These are phyloP conservation scores for Aschersonia sp. DNA, from an alignment of 2,329 filamentous ascomycete genomes.

Conservation along the genomic window DNA sequence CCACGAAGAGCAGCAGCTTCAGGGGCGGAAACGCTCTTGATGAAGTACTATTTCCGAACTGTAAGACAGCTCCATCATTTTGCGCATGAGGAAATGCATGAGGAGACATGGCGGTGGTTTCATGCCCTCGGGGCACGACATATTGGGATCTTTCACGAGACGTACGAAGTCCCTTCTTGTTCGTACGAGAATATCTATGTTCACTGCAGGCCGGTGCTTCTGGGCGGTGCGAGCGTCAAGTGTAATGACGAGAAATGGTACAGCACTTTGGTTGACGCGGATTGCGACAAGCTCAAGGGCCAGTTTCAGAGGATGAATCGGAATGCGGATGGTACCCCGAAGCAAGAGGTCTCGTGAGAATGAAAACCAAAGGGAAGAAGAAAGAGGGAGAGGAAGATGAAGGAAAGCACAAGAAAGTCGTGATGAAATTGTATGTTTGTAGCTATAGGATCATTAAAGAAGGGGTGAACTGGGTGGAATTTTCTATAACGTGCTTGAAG, in stretches of 20 bases:
- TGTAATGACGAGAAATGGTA: conserved; percentile 14
- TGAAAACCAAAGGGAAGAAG: too few species aligned
- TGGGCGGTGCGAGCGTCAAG: conserved; percentile 16
- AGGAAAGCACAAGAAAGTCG: too few species aligned
- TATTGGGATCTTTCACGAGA: conserved; percentile 40
- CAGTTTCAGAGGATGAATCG: conserved; percentile 18
- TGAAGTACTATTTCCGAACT: conserved; percentile 35
- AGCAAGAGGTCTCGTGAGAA: not conserved
- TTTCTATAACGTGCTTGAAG: not conserved
- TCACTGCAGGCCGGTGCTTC: conserved; percentile 23
- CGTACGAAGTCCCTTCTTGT: conserved; percentile 27
- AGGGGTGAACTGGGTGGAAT: not conserved
- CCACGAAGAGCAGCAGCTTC: too few species aligned
- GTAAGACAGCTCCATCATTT: conserved; percentile 34
- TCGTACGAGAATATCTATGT: conserved; percentile 37
- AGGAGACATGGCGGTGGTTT: conserved; percentile 35
- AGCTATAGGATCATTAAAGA: too few species aligned
- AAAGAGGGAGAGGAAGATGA: too few species aligned
- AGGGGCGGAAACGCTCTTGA: conserved; percentile 15
- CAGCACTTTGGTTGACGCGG: conserved; percentile 18
- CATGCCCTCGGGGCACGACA: conserved; percentile 20
- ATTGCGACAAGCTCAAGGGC: conserved; percentile 16
- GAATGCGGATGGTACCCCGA: conserved; percentile 9
- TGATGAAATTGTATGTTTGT: too few species aligned
- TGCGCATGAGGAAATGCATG: conserved; percentile 33